Evolutionary conservation across 2,329 filamentous ascomycete genomes (phyloP).

Genomic region (Calonectria fujianensis): DNA sequence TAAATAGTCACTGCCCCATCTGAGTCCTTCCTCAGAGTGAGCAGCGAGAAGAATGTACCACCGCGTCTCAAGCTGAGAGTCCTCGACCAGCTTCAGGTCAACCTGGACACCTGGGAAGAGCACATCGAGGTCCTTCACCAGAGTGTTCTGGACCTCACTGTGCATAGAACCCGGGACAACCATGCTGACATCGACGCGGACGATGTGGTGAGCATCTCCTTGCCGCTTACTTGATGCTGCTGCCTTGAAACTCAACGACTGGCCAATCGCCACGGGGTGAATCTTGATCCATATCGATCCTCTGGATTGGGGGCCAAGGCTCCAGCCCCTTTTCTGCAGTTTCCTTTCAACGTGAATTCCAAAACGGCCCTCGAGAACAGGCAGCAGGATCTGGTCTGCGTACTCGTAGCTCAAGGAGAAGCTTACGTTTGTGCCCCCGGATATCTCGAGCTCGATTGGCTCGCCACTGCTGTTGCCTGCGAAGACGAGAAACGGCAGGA

Average conservation of each 20-base stretch:
- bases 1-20: constrained; percentile 70
- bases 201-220: constrained; percentile 60
- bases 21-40: constrained; percentile 65
- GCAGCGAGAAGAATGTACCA: constrained; percentile 76
- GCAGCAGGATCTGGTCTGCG: constrained; percentile 76
- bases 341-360: constrained; percentile 67
- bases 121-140: constrained; percentile 63
- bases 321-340: constrained; percentile 71
- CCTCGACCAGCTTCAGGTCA: constrained; percentile 68
- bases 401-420: constrained; percentile 78
- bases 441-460: constrained; percentile 70
- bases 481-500: constrained; percentile 76
- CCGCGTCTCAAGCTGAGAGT: constrained; percentile 70
- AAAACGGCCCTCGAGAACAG: constrained; percentile 71
- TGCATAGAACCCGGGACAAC: constrained; percentile 68
- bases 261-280: constrained; percentile 57
- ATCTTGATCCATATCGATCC: constrained; percentile 68
- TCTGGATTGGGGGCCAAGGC: constrained; percentile 62
- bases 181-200: constrained; percentile 70
- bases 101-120: constrained; percentile 67
- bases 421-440: constrained; percentile 76
- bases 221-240: constrained; percentile 49
- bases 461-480: constrained; percentile 65
- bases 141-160: constrained; percentile 61
- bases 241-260: constrained; percentile 61